Percentiles rank a stretch among this genome's conserved stretches.
Evolutionary conservation across 352 stramenopile species (phyloP).

Genomic region (Globisporangium paroecandrum): DNA sequence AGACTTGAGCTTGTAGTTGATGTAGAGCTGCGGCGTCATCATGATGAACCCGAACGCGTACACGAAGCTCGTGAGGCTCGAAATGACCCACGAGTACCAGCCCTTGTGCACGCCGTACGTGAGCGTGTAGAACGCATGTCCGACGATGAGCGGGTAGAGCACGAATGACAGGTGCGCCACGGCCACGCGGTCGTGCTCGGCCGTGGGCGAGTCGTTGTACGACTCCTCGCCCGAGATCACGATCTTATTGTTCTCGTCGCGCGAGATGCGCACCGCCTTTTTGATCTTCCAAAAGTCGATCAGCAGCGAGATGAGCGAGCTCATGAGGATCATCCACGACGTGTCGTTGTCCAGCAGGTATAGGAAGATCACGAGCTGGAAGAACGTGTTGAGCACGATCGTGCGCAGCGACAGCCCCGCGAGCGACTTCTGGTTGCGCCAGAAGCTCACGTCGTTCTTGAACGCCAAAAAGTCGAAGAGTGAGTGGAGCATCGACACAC

Average conservation of each 20-base stretch:
- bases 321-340: constrained; percentile 94
- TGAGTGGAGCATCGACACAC: constrained; percentile 95
- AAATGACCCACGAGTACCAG: constrained; percentile 98
- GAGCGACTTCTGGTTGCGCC: constrained; percentile 96
- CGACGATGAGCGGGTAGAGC: constrained; percentile 88
- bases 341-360: constrained; percentile 98
- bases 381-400: constrained; percentile 95
- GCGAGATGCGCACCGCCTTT: constrained; percentile 86
- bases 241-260: constrained; percentile 79
- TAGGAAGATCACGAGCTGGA: constrained; percentile 97
- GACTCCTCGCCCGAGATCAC: constrained; percentile 75
- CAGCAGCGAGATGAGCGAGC: constrained; percentile 68
- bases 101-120: constrained; percentile 91
- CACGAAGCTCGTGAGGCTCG: constrained; percentile 96
- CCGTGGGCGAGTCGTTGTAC: constrained; percentile 81
- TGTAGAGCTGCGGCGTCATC: constrained; percentile 98
- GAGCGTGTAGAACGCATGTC: constrained; percentile 94
- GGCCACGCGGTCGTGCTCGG: constrained; percentile 80
- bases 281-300: constrained; percentile 94
- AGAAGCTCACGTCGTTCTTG: constrained; percentile 99
- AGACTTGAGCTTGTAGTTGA: constrained; percentile 98
- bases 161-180: constrained; percentile 83
- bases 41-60: constrained; percentile 99
- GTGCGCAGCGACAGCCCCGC: constrained; percentile 93
- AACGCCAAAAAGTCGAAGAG: constrained; percentile 99